Evolutionary conservation across 2,329 filamentous ascomycete genomes (phyloP), one percentile per base, ranked within the genome.

Genomic region (Alternaria viburni): DNA sequence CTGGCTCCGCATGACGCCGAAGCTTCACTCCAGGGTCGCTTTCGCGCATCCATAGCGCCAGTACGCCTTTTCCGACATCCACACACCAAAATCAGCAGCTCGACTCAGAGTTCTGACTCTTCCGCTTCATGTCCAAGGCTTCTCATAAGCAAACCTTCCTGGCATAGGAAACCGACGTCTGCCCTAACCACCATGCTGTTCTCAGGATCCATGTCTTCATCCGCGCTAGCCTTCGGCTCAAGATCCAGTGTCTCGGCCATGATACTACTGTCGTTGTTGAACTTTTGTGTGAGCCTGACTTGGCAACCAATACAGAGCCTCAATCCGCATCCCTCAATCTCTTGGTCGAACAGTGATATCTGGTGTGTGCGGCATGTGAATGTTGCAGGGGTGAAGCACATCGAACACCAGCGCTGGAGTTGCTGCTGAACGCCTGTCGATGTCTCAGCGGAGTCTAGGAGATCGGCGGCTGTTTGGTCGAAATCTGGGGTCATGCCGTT

Each of bases 401-500:
- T 60, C 0, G 73, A 73, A 54, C 77, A 79, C 75, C 74, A 78
- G 0, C 69, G 64, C 45, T 68, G 55, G 1, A 74, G 64, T 49
- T 77, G 61, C 7, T 65, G 54, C 6, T 61, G 61, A 23, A 69
- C 50, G 0, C 56, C 62, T 1, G 19, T 21, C 1, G 62, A 54
- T 12, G 66, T 61, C 6, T 70, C 67, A 3, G 7, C 25, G 4
- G 67, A 21, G 1, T 54, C 25, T 13, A 62, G 17, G 6, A 78
- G 62, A 12, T 70, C 64, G 0, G 71, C 57, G 1, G 55, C 36
- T 0, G 66, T 47, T 2, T 45, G 50, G 1, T 68, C 64, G 32
- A 68, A 68, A 36, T 69, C 57, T 6, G 52, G 54, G 7, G 41
- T 13, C 3, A 8, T 25, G 7, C 15, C 21, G 0, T 57, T 17